Evolutionary conservation across 163 green algal genomes (phyloP), one percentile per base, ranked within the genome.

Genomic region (Chlamydomonas reinhardtii): DNA sequence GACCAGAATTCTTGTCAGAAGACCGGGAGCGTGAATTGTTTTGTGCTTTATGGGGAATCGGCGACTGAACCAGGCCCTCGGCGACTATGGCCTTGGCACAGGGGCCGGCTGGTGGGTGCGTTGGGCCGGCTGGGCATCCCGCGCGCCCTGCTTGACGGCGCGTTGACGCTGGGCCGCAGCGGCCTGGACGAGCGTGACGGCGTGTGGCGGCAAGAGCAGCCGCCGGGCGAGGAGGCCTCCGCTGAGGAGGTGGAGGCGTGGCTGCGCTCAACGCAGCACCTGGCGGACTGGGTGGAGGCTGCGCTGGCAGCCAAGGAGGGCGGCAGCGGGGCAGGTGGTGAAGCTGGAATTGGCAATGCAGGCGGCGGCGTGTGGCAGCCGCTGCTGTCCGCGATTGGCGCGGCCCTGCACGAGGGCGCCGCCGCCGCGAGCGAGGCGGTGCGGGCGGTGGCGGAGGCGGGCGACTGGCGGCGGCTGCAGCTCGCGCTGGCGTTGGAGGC

Each of bases 121-220:
- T 52, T 85, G 27, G 64, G 39, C 4, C 25, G 78, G 32, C 43
- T 85, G 48, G 78, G 78, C 31, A 25, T 85, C 2, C 66, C 78
- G 0, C 12, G 11, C 5, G 11, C 16, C 78, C 32, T 61, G 52
- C 15, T 79, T 2, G 48, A 79, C 1, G 5, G 8, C 20, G 72
- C 39, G 16, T 43, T 77, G 31, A 56, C 31, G 31, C 27, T 48
- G 17, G 29, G 8, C 66, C 31, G 19, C 32, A 9, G 8, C 35
- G 17, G 19, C 37, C 32, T 72, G 54, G 54, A 82, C 17, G 25
- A 72, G 0, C 74, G 52, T 25, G 22, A 14, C 24, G 16, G 22
- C 15, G 73, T n/a, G 31, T 54, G 56, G 74, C 2, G 20, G 31
- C 54, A 72, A 0, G 48, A 34, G 31, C 27, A 56, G 31, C 16